Evolutionary conservation across 75 land plant species (phyloP), one percentile per base, ranked within the genome.

Genomic region (Pinus taeda): DNA sequence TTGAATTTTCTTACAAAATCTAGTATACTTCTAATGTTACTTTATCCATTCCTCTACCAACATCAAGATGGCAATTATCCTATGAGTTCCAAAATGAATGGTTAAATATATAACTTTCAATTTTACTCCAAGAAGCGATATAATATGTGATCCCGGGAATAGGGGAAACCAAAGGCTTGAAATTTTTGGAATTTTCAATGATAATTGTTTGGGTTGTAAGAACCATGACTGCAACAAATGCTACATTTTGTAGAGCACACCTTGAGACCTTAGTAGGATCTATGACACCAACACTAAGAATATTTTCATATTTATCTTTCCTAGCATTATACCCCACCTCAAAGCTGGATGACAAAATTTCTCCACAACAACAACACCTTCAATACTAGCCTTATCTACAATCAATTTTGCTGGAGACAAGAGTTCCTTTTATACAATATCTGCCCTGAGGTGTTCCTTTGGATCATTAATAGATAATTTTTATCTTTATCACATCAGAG

Each of bases 361-460:
- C 82, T 94, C 93, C 61, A 96, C 85, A 3, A 94, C 88, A 21
- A 88, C 85, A 11, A 75, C 88, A 62, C 95, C 97, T 74, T 94
- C 99, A 26, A 76, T 84, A 11, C 99, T 93, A 15, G 98, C 98
- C 74, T 94, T 96, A 15, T 78, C 21, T 45, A 98, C 95, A 59
- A 97, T 97, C 72, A 84, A 77, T 26, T 69, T 79, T 67, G 98
- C 89, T 74, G 98, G 99, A 55, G 86, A 84, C 36, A 91, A 75
- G 60, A 97, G 93, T 33, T 98, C 99, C 98, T 96, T 95, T 77
- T 83, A 85, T 20, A 97, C 86, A 71, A 97, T 87, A 36, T 92
- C 93, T 69, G 93, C 99, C 63, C 98, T 98, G 78, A 97, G 87
- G 82, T 82, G 83, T 72, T 97, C 98, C 67, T 92, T 95, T 39